Evolutionary conservation across 176 grass and related monocot species (phyloP), one percentile per base, ranked within the genome.

Genomic region (Oryza meridionalis): DNA sequence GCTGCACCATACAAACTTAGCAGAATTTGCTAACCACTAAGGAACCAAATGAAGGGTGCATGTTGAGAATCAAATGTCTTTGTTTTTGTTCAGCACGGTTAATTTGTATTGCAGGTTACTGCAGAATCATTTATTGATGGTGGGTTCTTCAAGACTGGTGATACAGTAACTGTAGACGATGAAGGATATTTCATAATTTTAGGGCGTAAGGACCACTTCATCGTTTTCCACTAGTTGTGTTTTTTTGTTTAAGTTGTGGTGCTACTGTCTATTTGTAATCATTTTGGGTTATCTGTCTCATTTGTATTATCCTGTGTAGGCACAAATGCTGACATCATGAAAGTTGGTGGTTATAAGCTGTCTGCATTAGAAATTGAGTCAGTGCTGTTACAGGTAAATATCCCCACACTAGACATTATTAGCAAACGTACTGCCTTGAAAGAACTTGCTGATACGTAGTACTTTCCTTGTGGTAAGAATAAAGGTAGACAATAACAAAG

Each of bases 291-390:
- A 4, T 2, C 55, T 35, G 5, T 16, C 72, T 86, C 66, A 86
- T 72, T 58, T 81, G 15, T 81, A 76, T 29, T 47, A 25, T 38
- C 73, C 14, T 88, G 17, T 83, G 76, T 86, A 98, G 96, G 96
- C 71, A 98, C 89, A 84, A 98, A 98, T 85, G 96, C 96, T 69
- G 96, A 95, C 78, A 98, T 98, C 67, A 98, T 98, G 91, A 98
- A 98, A 98, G 85, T 98, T 78, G 96, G 96, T 62, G 93, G 96
- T 82, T 98, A 95, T 77, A 98, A 98, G 72, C 76, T 98, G 17
- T 98, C 96, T 27, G 91, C 96, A 55, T 83, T 98, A 84, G 96
- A 98, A 90, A 98, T 98, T 76, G 96, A 98, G 81, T 77, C 96
- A 14, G 85, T 98, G 6, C 76, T 98, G 68, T 86, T 98, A 85